phyloP scores from a whole-genome alignment of 169 alveolate species.

The Cryptosporidium bovis region DNA sequence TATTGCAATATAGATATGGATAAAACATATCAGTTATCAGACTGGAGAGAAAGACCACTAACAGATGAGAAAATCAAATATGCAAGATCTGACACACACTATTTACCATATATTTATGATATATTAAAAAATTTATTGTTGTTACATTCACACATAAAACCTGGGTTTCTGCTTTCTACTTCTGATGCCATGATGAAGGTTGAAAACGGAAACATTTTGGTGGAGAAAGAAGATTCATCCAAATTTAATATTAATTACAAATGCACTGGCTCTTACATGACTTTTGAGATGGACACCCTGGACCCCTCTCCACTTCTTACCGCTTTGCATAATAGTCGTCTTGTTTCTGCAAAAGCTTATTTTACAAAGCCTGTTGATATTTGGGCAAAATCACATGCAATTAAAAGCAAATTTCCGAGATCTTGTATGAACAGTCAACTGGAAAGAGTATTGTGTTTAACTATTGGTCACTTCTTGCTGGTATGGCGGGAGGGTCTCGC shows the following conservation, averaged over 20 bases:
- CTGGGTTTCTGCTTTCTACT: neutral
- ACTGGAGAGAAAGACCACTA: constrained; percentile 93
- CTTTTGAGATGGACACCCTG: neutral
- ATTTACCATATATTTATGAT: constrained; percentile 89
- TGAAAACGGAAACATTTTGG: neutral
- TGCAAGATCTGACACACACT: constrained; percentile 94
- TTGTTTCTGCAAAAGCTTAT: constrained; percentile 32
- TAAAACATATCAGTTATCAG: constrained; percentile 90
- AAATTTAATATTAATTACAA: neutral
- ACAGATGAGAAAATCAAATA: constrained; percentile 87
- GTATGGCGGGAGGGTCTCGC: constrained; percentile 58
- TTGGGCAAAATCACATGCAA: constrained; percentile 17
- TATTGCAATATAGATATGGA: constrained; percentile 88
- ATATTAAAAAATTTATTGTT: constrained; percentile 80
- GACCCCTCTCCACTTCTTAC: constrained; percentile 61
- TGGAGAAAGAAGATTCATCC: neutral
- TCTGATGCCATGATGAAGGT: constrained; percentile 51
- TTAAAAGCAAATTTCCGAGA: constrained; percentile 7
- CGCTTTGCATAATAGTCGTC: constrained; percentile 51
- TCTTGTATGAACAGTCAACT: constrained; percentile 16
- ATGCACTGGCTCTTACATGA: neutral
- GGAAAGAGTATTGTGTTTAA: constrained; percentile 17
- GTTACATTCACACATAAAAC: constrained; percentile 11
- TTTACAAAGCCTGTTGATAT: constrained; percentile 40
- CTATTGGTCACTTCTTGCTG: constrained; percentile 8